Base-by-base conservation (phyloP, 768 basidiomycete genomes). In the Trichaptum fuscoviolaceum region DNA sequence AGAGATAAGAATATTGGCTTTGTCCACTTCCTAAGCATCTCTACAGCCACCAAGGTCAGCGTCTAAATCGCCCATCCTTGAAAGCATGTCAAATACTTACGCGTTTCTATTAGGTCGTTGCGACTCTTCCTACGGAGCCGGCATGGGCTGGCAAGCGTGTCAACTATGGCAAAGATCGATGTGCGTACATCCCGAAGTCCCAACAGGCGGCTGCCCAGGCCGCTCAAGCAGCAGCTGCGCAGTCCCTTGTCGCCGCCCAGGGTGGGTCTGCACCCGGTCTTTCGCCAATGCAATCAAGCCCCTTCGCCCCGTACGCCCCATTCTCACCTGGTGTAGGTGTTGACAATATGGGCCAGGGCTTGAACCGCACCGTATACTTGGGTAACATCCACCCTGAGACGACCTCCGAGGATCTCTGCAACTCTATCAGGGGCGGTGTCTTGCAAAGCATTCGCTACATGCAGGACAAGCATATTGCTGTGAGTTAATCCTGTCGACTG, bases 1-100 rank as follows among this genome's bases (percentile, higher is more conserved):
- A 81, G 96, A 68, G 97, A 99, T 81, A 98, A 98, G 85, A 97
- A 97, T 73, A 99, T 99, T 66, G 97, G 96, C 1, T 99, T 99
- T 75, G 95, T 99, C 23, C 97, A 99, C 78, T 99, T 99, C 82
- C 81, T 99, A 73, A 94, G 92, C 76, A 97, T 99, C 75, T 85
- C 91, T 24, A 87, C 93, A 57, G 97, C 97, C 18, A 96, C 92
- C 70, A 98, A 99, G 91, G 94, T 94, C 64, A 9, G 83, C 77
- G 23, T 25, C 27, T 8, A 7, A 7, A 2, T 35, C 18, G n/a
- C 34, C 42, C 27, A 17, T 27, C 24, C 23, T 25, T 58, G 23
- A 52, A 63, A 58, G 30, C 66, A 65, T 35, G 42, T 64, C 64
- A 34, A 61, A 66, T 63, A 65, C 63, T 58, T 57, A 52, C 61